Conservation (phyloP, 345 rosid genomes). For the Eucalyptus paniculata region DNA sequence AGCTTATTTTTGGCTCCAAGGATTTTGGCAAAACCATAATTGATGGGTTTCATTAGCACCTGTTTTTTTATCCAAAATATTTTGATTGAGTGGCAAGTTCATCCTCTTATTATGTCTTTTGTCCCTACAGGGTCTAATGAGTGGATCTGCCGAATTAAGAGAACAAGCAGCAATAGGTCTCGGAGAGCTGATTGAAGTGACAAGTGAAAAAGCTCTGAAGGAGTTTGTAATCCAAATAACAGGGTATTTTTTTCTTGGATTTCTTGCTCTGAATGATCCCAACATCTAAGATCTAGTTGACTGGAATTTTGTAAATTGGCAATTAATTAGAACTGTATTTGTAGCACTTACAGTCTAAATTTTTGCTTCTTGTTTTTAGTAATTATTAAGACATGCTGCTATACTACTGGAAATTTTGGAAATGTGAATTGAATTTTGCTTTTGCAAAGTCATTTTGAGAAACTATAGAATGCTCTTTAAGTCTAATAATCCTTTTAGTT, state of each 20-base stretch:
- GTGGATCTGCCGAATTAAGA: constrained; percentile 88
- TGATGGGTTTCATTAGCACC: not conserved
- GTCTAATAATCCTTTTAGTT: not conserved
- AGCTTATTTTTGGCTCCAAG: not conserved
- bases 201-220: constrained; percentile 78
- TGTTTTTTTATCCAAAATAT: not conserved
- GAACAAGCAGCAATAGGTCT: constrained; percentile 98
- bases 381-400: not conserved
- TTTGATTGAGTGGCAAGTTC: not conserved
- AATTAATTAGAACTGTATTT: not conserved
- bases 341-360: not conserved
- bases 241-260: constrained; percentile 34
- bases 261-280: not conserved
- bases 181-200: constrained; percentile 96
- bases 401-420: not conserved
- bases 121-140: constrained; percentile 54
- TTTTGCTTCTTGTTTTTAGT: not conserved
- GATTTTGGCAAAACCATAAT: not conserved
- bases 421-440: not conserved
- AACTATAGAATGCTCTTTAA: not conserved
- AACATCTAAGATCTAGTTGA: not conserved
- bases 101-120: not conserved
- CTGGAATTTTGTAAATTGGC: not conserved
- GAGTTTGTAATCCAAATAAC: constrained; percentile 93
- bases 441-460: not conserved